Evolutionary conservation across 2,329 filamentous ascomycete species (phyloP).

Genomic region (Nemania sp.): DNA sequence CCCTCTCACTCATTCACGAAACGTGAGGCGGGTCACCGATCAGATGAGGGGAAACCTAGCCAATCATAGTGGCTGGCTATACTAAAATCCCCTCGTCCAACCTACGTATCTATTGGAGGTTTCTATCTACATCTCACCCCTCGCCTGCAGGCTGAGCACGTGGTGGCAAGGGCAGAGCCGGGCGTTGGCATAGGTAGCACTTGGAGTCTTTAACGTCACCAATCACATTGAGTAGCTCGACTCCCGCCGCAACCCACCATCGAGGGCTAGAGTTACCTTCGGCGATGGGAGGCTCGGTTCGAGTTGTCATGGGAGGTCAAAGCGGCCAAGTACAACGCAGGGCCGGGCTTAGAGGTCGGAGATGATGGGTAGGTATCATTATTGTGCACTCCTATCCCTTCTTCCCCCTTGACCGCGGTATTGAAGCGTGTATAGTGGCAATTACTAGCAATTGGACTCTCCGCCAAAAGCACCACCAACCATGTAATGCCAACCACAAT

Average conservation of each 20-base stretch:
- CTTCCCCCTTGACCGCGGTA: background rate
- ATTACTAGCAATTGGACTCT: no score
- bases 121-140: background rate
- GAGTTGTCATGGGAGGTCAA: background rate
- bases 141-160: constrained; percentile 35
- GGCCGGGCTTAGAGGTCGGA: no score
- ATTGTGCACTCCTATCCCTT: background rate
- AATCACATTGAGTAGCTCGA: constrained; percentile 5
- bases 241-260: constrained; percentile 15
- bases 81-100: background rate
- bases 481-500: background rate
- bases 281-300: background rate
- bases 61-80: background rate
- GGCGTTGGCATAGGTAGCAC: constrained; percentile 4
- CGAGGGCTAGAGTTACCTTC: background rate
- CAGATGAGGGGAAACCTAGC: background rate
- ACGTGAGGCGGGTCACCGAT: constrained; percentile 10
- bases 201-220: constrained; percentile 12
- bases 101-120: background rate
- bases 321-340: background rate
- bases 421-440: no score
- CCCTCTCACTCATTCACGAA: constrained; percentile 7
- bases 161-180: constrained; percentile 31
- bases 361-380: background rate
- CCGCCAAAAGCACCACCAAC: no score